These are phyloP conservation scores for Solanum hybrid DNA, from an alignment of 305 asterid genomes.

Conservation along the genomic window DNA sequence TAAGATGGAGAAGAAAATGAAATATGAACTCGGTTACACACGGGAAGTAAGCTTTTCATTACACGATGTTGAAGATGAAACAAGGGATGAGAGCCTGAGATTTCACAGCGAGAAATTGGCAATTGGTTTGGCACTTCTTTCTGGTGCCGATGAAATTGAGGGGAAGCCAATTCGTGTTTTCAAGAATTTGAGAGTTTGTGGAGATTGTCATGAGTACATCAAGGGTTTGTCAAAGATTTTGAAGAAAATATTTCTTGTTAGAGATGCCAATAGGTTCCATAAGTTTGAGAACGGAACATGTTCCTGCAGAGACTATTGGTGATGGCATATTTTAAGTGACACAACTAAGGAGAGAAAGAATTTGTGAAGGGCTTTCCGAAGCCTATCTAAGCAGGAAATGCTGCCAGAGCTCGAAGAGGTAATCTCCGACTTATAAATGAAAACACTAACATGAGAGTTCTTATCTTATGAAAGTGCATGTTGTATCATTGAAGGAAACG, in stretches of 20 bases:
- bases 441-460: not conserved
- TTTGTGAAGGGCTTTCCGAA: not conserved
- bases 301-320: constrained; percentile 44
- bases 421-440: not conserved
- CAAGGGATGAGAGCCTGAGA: constrained; percentile 34
- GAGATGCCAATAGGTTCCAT: constrained; percentile 46
- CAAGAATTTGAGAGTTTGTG: constrained; percentile 45
- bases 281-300: constrained; percentile 38
- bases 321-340: not conserved
- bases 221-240: constrained; percentile 39
- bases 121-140: constrained; percentile 33
- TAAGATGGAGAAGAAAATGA: constrained; percentile 34
- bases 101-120: constrained; percentile 48
- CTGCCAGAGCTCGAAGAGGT: not conserved
- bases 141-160: constrained; percentile 16
- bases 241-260: constrained; percentile 25
- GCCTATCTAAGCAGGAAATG: not conserved
- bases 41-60: constrained; percentile 27
- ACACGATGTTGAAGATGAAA: constrained; percentile 46
- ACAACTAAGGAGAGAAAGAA: not conserved
- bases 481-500: not conserved
- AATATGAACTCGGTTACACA: constrained; percentile 29
- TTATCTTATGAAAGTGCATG: not conserved
- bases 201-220: constrained; percentile 44
- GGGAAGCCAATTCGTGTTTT: constrained; percentile 26